phyloP scores from a whole-genome alignment of 129 eudicot genomes.

The Chrysanthemum lavandulifolium region DNA sequence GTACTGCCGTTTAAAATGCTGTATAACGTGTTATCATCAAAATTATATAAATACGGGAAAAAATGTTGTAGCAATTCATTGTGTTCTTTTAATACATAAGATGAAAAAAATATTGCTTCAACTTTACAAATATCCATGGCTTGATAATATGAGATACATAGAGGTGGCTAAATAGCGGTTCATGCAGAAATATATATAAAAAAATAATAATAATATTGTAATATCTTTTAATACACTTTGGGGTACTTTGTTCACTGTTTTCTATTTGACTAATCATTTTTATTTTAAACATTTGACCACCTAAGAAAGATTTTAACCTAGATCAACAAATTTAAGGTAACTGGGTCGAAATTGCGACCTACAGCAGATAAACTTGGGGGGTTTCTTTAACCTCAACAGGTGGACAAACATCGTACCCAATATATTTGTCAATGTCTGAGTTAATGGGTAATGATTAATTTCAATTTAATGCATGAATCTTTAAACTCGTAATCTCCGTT shows the following conservation, averaged over 20 bases:
- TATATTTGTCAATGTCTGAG: neutral
- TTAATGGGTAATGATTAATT: neutral
- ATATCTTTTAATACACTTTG: constrained; percentile 1
- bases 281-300: neutral
- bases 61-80: neutral
- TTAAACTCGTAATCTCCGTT: neutral
- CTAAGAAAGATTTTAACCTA: neutral
- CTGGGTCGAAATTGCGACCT: neutral
- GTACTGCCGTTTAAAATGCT: constrained; percentile 16
- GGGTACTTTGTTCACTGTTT: neutral
- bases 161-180: constrained; percentile 1
- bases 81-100: neutral
- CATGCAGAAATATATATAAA: neutral
- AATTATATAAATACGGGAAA: neutral
- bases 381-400: neutral
- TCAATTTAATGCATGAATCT: neutral
- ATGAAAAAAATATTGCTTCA: neutral
- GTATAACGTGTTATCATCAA: neutral
- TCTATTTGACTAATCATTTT: neutral
- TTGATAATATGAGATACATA: neutral
- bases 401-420: neutral
- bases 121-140: neutral
- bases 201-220: neutral
- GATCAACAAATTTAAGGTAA: neutral
- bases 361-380: neutral